Evolutionary conservation across 331 rosid species (phyloP), one percentile per base, ranked within the genome.

Genomic region (Quercus phellos): DNA sequence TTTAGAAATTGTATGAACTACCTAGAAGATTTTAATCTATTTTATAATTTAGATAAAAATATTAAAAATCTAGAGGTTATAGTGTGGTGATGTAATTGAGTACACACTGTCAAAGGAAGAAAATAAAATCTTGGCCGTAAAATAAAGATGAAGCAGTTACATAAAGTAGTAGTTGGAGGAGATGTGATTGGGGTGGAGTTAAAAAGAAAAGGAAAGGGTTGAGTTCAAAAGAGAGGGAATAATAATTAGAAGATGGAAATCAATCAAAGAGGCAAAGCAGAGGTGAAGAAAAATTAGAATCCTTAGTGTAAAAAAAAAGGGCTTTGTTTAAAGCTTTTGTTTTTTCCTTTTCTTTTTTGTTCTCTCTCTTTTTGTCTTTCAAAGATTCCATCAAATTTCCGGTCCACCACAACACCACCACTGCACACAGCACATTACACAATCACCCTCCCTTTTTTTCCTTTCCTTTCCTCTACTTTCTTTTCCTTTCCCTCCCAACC

Each of bases 381-480:
- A 92, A 92, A 90, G 97, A 94, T 94, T 94, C 98, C 90, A 77
- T 91, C 86, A 77, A 82, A 81, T 88, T 85, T 66, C 77, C 82
- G 87, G 97, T 86, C 89, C 90, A 89, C 96, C 51, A 46, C 51
- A 3, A 1, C 95, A 80, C 90, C 89, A 4, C 4, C n/a, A 10
- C 13, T 38, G 46, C 46, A 38, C 46, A 38, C 46, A 8, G 69
- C 53, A 46, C 16, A 10, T 74, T 76, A 43, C 89, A 72, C 83
- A 84, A 84, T 83, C 87, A 83, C 71, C 84, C 35, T 68, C 70
- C 69, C 81, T 73, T 85, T 64, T 26, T 26, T 22, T 0, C 3
- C 0, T 35, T 34, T 60, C 26, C 3, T 19, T 63, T 58, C 69
- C 55, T 16, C 35, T 29, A 4, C 3, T 38, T 72, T 3, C 24